Base-by-base conservation (phyloP, 2,329 filamentous ascomycete genomes). In the Exophiala dermatitidis region DNA sequence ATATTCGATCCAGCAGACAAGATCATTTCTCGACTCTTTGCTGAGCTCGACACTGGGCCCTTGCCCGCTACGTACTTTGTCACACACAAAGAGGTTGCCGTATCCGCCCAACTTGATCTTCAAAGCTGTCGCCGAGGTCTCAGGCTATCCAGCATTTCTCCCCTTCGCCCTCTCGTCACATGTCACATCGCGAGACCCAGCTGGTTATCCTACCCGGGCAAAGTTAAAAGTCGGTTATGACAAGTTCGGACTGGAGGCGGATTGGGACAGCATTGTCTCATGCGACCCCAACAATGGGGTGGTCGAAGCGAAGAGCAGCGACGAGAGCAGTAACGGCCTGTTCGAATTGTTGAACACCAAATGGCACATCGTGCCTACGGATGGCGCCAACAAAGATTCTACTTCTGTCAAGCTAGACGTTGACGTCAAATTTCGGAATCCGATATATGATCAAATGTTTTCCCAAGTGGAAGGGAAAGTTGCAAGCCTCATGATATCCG, bases 221-320 rank as follows among this genome's bases (percentile, higher is more conserved):
- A 84, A 86, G 65, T 76, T 98, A 8, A 85, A 84, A 5, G 83
- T 95, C 33, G 93, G 93, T 60, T 97, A 89, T 81, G 86, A 86
- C 30, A 83, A 82, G 10, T 54, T 63, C 32, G 62, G 62, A 3
- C 79, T 95, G 61, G 83, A 85, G 57, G 91, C 97, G 70, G 83
- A 81, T 6, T 98, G 96, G 72, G 86, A 84, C 3, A 88, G 83
- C 57, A 77, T 82, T 5, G 78, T 97, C 12, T 83, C 83, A 69
- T 98, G 93, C 71, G 77, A 90, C 1, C 86, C 86, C 0, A 79
- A 77, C 1, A 67, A 65, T 1, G 72, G 75, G 45, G 76, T 84
- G 7, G 87, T 96, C 28, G 89, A 95, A 71, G 90, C 90, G 36
- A 72, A 66, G 63, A 77, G 66, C 62, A 75, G 67, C 56, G 72